Base-by-base conservation (phyloP, 2,329 filamentous ascomycete species). In the Ophiosphaerella herpotricha region DNA sequence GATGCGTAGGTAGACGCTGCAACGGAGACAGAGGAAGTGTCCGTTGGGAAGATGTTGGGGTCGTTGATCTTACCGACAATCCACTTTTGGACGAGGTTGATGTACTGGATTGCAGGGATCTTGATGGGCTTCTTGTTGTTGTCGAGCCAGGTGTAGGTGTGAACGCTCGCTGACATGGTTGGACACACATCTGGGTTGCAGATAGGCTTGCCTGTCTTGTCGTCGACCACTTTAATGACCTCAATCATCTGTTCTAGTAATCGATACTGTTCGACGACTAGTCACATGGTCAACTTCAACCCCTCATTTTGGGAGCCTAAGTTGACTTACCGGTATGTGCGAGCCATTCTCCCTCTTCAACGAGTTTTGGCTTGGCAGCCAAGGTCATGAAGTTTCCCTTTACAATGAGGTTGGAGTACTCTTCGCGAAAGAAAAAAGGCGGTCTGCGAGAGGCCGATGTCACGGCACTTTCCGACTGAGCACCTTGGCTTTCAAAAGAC, bases 371-470 rank as follows among this genome's bases (percentile, higher is more conserved):
- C 69, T 92, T 88, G 42, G 91, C 91, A 66, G 92, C 95, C 52
- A 97, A 77, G 9, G 93, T 97, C 87, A 96, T 91, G 72, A 97
- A 97, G 78, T 97, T 97, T 52, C 93, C 93, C 78, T 93, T 96
- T 67, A 97, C 92, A 59, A 96, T 96, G 67, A 96, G 86, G 70
- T 88, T 89, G 46, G 89, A 87, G 70, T 90, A 88, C 54, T 85
- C 78, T 48, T 87, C 82, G 66, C 89, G 87, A 66, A 91, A 84
- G 85, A 89, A 91, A 54, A 90, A 77, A 13, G 89, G 89, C 35
- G 84, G 81, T 51, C 87, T 87, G 52, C 89, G 78, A 61, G 87
- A 84, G 67, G 86, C 55, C 53, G 68, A 60, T n/a, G 61, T 60
- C 50, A 68, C 60, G 55, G 68, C 66, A 50, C 67, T 67, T 48